phyloP scores from a whole-genome alignment of 768 basidiomycete species.

The Leucocoprinus birnbaumii region DNA sequence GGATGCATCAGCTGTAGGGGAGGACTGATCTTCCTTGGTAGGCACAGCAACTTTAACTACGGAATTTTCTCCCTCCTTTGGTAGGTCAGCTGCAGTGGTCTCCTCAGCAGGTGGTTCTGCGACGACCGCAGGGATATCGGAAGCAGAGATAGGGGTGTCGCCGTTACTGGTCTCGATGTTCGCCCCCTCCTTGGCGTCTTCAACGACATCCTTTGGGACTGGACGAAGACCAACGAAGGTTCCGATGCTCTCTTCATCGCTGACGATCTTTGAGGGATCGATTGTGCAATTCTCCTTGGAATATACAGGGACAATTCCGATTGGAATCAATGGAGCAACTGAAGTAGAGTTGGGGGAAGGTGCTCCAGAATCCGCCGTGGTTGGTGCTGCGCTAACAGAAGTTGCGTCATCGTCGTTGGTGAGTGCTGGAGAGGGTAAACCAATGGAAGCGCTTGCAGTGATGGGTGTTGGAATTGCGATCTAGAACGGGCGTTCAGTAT shows the following conservation, averaged over 20 bases:
- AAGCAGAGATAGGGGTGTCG: not conserved
- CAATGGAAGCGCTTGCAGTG: constrained; percentile 18
- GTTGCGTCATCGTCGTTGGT: not conserved
- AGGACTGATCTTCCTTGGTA: not conserved
- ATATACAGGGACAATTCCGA: constrained; percentile 38
- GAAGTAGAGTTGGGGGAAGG: not conserved
- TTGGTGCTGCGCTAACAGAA: not conserved
- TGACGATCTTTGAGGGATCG: constrained; percentile 13
- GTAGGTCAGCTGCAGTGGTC: not conserved
- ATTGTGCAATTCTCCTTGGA: constrained; percentile 33
- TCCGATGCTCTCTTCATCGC: not conserved
- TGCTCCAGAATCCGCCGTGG: not conserved
- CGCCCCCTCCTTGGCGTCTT: not conserved
- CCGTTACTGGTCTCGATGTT: constrained; percentile 1
- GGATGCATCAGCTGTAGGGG: not conserved
- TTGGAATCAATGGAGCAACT: constrained; percentile 30
- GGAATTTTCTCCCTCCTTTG: constrained; percentile 1
- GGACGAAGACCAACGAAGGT: constrained; percentile 6
- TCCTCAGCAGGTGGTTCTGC: not conserved
- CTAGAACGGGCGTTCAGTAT: constrained; percentile 14
- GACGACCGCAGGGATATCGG: not conserved
- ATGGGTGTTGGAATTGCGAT: constrained; percentile 29
- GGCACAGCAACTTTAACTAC: constrained; percentile 8
- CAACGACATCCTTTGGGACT: not conserved
- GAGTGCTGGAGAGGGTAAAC: not conserved